phyloP scores from a whole-genome alignment of 2,329 filamentous ascomycete species.

The Ramularia endophylla region DNA sequence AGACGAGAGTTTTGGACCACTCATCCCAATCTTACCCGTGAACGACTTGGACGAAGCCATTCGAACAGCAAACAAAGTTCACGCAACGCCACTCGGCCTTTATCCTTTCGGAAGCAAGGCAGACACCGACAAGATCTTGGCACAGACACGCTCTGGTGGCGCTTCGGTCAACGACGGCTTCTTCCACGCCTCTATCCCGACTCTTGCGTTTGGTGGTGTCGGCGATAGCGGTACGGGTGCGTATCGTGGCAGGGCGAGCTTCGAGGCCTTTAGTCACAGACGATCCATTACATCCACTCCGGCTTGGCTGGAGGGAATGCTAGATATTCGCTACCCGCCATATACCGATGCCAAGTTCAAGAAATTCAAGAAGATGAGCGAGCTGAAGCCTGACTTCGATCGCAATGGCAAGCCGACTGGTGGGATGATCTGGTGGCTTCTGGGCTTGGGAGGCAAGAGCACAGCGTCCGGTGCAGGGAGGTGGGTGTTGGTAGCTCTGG shows the following conservation, averaged over 20 bases:
- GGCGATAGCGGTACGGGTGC: constrained; percentile 70
- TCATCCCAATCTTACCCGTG: constrained; percentile 75
- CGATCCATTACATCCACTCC: constrained; percentile 58
- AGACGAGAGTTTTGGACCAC: constrained; percentile 89
- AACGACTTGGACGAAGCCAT: constrained; percentile 82
- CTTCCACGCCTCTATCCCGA: constrained; percentile 65
- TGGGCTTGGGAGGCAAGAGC: constrained; percentile 27
- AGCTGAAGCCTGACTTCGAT: constrained; percentile 55
- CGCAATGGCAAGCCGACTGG: constrained; percentile 42
- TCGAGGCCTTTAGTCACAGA: constrained; percentile 62
- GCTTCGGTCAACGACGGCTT: constrained; percentile 53
- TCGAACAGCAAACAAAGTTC: constrained; percentile 69
- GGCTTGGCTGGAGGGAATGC: constrained; percentile 59
- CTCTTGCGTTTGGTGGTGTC: constrained; percentile 75
- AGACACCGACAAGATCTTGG: constrained; percentile 62
- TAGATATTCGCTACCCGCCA: constrained; percentile 62
- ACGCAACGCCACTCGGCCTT: constrained; percentile 75
- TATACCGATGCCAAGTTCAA: constrained; percentile 50
- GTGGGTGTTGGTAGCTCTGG: constrained; percentile 24
- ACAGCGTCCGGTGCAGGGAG: constrained; percentile 21
- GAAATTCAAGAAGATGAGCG: constrained; percentile 46
- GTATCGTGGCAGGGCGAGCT: constrained; percentile 71
- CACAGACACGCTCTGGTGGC: constrained; percentile 46
- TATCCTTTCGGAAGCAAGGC: constrained; percentile 78
- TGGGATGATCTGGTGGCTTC: constrained; percentile 26